These are phyloP conservation scores for Talaromyces amestolkiae DNA, from an alignment of 2,329 filamentous ascomycete species.

Conservation along the genomic window DNA sequence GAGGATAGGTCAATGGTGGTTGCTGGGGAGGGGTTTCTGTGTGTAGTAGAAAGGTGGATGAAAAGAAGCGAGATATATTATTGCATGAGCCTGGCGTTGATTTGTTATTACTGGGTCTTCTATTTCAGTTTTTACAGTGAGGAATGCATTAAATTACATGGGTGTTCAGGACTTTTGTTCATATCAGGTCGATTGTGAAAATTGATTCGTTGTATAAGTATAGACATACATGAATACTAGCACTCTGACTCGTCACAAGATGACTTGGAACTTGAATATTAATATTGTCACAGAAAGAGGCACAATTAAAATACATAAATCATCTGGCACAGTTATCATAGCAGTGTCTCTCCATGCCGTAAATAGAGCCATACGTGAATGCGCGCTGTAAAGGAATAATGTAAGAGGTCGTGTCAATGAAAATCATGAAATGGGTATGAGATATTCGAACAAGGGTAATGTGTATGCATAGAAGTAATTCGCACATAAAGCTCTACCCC, in stretches of 20 bases:
- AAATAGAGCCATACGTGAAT: background rate
- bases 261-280: background rate
- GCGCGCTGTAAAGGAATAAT: background rate
- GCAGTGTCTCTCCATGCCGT: background rate
- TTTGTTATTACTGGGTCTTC: background rate
- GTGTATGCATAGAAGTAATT: background rate
- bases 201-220: background rate
- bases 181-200: background rate
- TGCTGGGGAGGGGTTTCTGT: background rate
- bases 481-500: background rate
- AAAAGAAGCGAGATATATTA: background rate
- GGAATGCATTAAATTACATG: background rate
- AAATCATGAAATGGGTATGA: background rate
- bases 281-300: background rate
- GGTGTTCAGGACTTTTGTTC: background rate
- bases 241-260: background rate
- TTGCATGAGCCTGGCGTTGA: constrained; percentile 12
- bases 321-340: background rate
- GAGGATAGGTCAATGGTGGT: background rate
- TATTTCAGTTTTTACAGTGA: too few species aligned
- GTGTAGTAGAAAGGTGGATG: background rate
- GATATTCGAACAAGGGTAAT: background rate
- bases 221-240: background rate
- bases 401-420: background rate
- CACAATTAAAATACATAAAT: constrained; percentile 11